phyloP scores from a whole-genome alignment of 1,284 basidiomycete genomes.

The Wolfiporia cocos region DNA sequence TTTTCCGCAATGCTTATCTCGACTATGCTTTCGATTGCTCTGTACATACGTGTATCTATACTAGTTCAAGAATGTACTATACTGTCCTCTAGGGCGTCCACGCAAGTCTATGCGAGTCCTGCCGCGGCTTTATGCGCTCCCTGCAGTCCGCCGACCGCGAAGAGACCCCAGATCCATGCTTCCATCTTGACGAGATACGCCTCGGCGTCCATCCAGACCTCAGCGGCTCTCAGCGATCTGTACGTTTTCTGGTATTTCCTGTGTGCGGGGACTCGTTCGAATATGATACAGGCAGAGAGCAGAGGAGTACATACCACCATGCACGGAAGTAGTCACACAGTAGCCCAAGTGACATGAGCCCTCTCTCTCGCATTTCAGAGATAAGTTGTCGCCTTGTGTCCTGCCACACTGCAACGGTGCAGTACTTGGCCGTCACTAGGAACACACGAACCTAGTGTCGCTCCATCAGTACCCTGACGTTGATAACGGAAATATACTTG shows the following conservation, averaged over 20 bases:
- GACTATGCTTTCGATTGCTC: background rate
- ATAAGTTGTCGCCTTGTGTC: conserved; percentile 61
- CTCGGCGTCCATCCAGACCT: conserved; percentile 62
- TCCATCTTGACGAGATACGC: conserved; percentile 52
- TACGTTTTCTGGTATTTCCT: conserved; percentile 58
- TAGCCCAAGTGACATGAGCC: conserved; percentile 46
- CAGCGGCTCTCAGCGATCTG: conserved; percentile 43
- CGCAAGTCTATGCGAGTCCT: conserved; percentile 38
- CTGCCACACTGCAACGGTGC: conserved; percentile 79
- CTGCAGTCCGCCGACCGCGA: conserved; percentile 43
- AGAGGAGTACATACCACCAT: conserved; percentile 52
- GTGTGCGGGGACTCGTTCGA: conserved; percentile 7
- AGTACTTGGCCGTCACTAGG: conserved; percentile 89
- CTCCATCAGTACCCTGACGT: background rate
- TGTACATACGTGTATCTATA: conserved; percentile 4
- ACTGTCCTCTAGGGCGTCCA: conserved; percentile 5
- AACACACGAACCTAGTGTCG: conserved; percentile 70
- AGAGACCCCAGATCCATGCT: conserved; percentile 65
- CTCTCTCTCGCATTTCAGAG: conserved; percentile 40
- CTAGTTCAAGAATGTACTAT: conserved; percentile 1
- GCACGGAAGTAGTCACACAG: conserved; percentile 48
- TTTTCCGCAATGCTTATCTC: background rate
- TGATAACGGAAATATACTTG: conserved; percentile 21
- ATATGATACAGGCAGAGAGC: conserved; percentile 5
- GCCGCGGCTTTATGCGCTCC: conserved; percentile 68